phyloP scores from a whole-genome alignment of 2,329 filamentous ascomycete species.

The Dactylellina haptotyla region DNA sequence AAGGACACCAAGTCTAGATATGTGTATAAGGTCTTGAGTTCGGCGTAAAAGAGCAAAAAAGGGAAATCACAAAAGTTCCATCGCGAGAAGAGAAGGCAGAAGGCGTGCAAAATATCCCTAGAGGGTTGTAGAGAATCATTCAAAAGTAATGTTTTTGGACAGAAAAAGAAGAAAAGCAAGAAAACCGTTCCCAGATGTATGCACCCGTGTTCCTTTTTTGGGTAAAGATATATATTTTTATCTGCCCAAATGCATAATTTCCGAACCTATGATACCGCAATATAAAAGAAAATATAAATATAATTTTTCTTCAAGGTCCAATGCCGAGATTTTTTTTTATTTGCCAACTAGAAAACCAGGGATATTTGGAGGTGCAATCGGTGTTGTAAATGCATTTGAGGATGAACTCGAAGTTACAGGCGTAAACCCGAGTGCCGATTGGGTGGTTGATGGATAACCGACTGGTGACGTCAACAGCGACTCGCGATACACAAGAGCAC shows the following conservation, averaged over 20 bases:
- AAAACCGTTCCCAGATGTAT: constrained; percentile 11
- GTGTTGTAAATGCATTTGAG: constrained; percentile 37
- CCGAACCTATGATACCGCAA: constrained; percentile 11
- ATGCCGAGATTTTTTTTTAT: constrained; percentile 13
- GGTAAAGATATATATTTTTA: neutral
- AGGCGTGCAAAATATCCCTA: constrained; percentile 19
- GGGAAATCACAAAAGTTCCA: constrained; percentile 7
- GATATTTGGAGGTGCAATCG: constrained; percentile 51
- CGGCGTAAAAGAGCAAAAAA: constrained; percentile 20
- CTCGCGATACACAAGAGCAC: constrained; percentile 35
- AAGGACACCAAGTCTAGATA: constrained; percentile 52
- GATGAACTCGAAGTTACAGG: constrained; percentile 45
- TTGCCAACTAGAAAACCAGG: constrained; percentile 48
- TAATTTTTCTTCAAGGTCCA: neutral
- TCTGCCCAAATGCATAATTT: constrained; percentile 41
- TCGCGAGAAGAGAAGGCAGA: constrained; percentile 11
- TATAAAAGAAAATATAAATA: neutral
- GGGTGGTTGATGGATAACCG: constrained; percentile 36
- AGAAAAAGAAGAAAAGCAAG: neutral
- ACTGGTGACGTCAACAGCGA: constrained; percentile 44
- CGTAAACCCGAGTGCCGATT: constrained; percentile 46
- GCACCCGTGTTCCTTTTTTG: neutral
- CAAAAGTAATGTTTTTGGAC: neutral
- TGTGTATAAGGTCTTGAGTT: constrained; percentile 48
- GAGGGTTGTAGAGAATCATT: constrained; percentile 6